These are phyloP conservation scores for Colletotrichum tamarilloi DNA, from an alignment of 2,329 filamentous ascomycete species.

Conservation along the genomic window DNA sequence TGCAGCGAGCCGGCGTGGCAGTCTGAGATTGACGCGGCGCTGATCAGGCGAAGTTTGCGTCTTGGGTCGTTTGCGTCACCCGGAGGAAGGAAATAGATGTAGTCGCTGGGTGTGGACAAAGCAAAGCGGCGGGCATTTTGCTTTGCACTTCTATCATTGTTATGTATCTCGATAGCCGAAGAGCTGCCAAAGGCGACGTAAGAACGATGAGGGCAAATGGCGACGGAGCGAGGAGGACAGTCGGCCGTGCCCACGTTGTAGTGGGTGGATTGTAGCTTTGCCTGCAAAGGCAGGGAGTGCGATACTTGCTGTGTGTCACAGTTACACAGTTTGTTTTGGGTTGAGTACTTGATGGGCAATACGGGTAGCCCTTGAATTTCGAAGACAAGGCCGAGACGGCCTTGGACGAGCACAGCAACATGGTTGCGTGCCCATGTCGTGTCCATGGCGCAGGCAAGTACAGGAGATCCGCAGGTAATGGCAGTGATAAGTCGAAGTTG, in stretches of 20 bases:
- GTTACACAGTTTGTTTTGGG: constrained; percentile 35
- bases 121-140: constrained; percentile 66
- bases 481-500: constrained; percentile 58
- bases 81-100: constrained; percentile 69
- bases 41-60: constrained; percentile 71
- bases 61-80: constrained; percentile 59
- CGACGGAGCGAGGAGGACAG: constrained; percentile 72
- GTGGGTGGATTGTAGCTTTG: constrained; percentile 45
- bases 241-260: constrained; percentile 68
- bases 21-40: constrained; percentile 60
- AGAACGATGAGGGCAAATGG: constrained; percentile 72
- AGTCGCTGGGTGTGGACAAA: constrained; percentile 63
- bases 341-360: background rate
- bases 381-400: constrained; percentile 70
- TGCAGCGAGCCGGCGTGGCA: constrained; percentile 38
- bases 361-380: constrained; percentile 53
- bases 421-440: constrained; percentile 65
- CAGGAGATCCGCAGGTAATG: constrained; percentile 66
- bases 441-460: constrained; percentile 72
- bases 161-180: constrained; percentile 72
- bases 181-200: constrained; percentile 75
- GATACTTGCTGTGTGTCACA: constrained; percentile 40
- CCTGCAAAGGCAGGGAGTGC: constrained; percentile 44
- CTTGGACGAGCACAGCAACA: constrained; percentile 69
- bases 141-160: constrained; percentile 57